Base-by-base conservation (phyloP, 1,284 basidiomycete genomes). In the Singerocomus inundabilis region DNA sequence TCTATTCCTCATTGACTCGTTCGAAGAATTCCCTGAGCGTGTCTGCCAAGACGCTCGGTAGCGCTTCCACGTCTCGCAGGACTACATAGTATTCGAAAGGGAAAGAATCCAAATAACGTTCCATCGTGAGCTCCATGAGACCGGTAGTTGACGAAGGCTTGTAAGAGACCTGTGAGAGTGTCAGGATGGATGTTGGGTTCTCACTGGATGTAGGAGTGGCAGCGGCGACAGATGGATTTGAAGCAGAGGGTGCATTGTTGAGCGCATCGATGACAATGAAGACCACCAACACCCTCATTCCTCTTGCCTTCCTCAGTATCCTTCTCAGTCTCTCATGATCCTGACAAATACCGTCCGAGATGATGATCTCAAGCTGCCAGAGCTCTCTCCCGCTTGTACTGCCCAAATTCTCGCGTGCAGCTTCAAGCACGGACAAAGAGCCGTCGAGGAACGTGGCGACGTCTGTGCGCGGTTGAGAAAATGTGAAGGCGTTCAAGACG, bases 71-170 rank as follows among this genome's bases (percentile, higher is more conserved):
- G 61, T 91, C 84, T 53, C 93, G 78, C 39, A 99, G 73, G 15
- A 99, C 90, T 44, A 98, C 89, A 60, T 95, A 99, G 69, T 97
- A 97, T 72, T 98, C 93, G 73, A 99, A 99, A 1, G 97, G 97
- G 81, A 99, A 99, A 4, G 92, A 89, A 66, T 98, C 94, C 59
- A 98, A 71, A 69, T 98, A 98, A 43, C 91, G 82, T 61, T 89
- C 80, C 77, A 98, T 84, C 64, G 91, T 84, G 58, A 99, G 74
- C 70, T 98, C 90, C 82, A 95, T 86, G 54, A 74, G 72, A 18
- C 96, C 96, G 55, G 90, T 84, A n/a, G 91, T 81, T 6, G 60
- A 54, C 24, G 68, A 69, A 18, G 54, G 55, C 66, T 85, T 88
- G 77, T 95, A 97, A 46, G 87, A 85, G 16, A 91, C 94, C 57